Conservation (phyloP, 306 rosid genomes). For the Canavalia ensiformis region DNA sequence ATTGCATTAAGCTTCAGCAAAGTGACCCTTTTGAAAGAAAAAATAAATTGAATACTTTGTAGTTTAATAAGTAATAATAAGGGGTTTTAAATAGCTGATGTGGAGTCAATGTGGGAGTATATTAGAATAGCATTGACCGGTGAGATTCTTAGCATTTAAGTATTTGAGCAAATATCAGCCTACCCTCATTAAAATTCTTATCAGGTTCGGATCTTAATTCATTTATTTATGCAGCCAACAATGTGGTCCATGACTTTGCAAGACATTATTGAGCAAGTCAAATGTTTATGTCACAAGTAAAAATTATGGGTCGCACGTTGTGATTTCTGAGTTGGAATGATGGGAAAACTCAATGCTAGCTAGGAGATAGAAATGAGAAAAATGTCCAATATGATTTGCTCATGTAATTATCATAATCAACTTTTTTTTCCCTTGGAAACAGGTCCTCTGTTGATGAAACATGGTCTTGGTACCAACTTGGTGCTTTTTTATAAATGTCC, state of each 20-base stretch:
- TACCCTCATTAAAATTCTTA: constrained; percentile 10
- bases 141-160: neutral
- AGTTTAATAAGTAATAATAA: neutral
- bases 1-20: neutral
- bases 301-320: neutral
- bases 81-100: neutral
- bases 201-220: neutral
- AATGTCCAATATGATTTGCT: neutral
- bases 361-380: constrained; percentile 1
- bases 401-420: neutral
- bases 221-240: constrained; percentile 6
- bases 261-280: neutral
- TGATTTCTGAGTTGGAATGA: constrained; percentile 52
- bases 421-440: neutral
- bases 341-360: constrained; percentile 43
- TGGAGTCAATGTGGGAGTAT: neutral
- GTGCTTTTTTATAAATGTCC: too few species aligned
- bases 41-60: neutral
- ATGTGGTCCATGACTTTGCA: constrained; percentile 34
- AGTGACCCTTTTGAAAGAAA: neutral
- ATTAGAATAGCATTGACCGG: neutral
- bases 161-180: constrained; percentile 25
- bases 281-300: neutral
- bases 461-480: neutral
- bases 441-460: neutral